These are phyloP conservation scores for Raphanus sativus DNA, from an alignment of 345 rosid species.

Conservation along the genomic window DNA sequence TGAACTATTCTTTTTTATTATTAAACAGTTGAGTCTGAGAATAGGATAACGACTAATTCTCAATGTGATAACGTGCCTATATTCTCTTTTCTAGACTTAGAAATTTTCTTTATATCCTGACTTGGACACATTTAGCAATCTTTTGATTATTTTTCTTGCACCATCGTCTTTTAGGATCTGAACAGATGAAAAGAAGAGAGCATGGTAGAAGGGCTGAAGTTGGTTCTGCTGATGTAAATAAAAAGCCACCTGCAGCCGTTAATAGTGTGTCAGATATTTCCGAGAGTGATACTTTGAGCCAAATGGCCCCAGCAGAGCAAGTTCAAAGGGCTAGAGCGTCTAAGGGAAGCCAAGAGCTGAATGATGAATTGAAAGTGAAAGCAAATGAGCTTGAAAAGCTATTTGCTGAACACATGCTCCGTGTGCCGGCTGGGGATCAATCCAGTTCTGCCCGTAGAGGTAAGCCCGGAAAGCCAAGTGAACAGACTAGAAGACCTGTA, in stretches of 20 bases:
- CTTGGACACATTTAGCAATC: constrained; percentile 23
- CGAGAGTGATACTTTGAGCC: constrained; percentile 41
- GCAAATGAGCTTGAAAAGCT: constrained; percentile 93
- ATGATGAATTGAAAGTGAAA: constrained; percentile 79
- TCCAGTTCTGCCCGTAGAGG: constrained; percentile 63
- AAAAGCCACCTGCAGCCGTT: constrained; percentile 40
- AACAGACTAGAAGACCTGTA: constrained; percentile 49
- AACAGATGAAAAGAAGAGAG: constrained; percentile 50
- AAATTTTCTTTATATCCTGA: constrained; percentile 24
- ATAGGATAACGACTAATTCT: constrained; percentile 28
- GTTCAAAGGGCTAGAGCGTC: constrained; percentile 71
- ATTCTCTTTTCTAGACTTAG: not conserved
- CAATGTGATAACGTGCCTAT: constrained; percentile 25
- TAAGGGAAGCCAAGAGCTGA: constrained; percentile 89
- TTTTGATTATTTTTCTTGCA: constrained; percentile 33
- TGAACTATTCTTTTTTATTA: constrained; percentile 28
- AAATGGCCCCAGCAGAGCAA: constrained; percentile 49
- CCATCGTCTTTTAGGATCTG: constrained; percentile 48
- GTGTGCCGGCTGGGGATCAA: constrained; percentile 72
- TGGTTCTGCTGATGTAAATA: constrained; percentile 44
- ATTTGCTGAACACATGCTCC: constrained; percentile 88
- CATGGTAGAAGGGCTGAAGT: constrained; percentile 50
- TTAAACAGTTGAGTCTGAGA: constrained; percentile 24
- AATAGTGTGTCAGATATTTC: constrained; percentile 45
- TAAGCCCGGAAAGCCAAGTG: constrained; percentile 59